These are phyloP conservation scores for Onygena corvina DNA, from an alignment of 2,329 filamentous ascomycete species.

Conservation along the genomic window DNA sequence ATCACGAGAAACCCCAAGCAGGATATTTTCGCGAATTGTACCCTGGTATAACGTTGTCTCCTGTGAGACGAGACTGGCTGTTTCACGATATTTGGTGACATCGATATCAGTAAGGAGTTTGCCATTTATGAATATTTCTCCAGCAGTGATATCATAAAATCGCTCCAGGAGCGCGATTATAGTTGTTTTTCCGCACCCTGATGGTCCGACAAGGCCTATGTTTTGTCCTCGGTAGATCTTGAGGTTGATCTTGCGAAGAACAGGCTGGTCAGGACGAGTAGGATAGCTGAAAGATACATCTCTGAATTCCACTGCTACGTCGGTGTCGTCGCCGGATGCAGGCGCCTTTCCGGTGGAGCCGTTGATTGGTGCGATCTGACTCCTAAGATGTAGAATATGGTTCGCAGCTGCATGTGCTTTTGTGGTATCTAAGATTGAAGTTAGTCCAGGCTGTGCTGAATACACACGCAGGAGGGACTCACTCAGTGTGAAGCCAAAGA, in stretches of 20 bases:
- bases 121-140: conserved; percentile 53
- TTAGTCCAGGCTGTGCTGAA: conserved; percentile 9
- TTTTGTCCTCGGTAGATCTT: conserved; percentile 40
- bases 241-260: conserved; percentile 23
- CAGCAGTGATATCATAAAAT: conserved; percentile 58
- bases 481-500: conserved; percentile 30
- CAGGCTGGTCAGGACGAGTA: conserved; percentile 20
- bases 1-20: conserved; percentile 39
- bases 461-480: conserved; percentile 6
- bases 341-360: conserved; percentile 17
- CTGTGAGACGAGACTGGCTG: conserved; percentile 60
- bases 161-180: conserved; percentile 50
- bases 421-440: conserved; percentile 34
- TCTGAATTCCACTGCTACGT: conserved; percentile 34
- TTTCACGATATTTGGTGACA: conserved; percentile 49
- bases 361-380: conserved; percentile 34
- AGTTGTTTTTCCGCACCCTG: conserved; percentile 53
- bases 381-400: conserved; percentile 41
- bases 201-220: conserved; percentile 45
- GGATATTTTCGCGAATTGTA: conserved; percentile 57
- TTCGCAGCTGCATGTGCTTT: conserved; percentile 41
- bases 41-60: conserved; percentile 62
- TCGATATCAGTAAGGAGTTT: conserved; percentile 48
- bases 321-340: conserved; percentile 26
- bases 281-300: conserved; percentile 33